Evolutionary conservation across 108 stramenopile genomes (phyloP).

Genomic region (Hondaea fermentalgiana): DNA sequence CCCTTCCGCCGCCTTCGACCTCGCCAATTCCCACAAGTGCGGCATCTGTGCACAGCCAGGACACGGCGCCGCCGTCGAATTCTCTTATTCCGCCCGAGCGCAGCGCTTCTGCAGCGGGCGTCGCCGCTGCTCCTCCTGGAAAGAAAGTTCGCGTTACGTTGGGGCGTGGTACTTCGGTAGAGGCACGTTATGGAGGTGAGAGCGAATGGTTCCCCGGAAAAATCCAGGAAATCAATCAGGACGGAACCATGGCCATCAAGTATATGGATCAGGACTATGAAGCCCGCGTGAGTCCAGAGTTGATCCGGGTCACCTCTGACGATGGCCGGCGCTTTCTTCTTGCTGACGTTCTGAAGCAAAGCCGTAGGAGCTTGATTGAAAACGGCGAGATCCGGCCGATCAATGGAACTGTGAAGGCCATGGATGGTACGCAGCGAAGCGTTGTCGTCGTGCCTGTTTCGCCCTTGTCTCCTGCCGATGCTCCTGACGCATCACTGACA

Average conservation of each 20-base stretch:
- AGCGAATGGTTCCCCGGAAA: neutral
- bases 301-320: neutral
- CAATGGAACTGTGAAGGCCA: neutral
- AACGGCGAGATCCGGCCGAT: neutral
- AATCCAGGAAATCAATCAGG: neutral
- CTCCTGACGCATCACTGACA: neutral
- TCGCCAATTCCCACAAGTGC: neutral
- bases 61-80: neutral
- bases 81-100: neutral
- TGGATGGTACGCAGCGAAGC: neutral
- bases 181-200: neutral
- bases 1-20: neutral
- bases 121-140: neutral
- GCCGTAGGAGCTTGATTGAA: neutral
- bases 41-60: neutral
- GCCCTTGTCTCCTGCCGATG: neutral
- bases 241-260: slow-evolving; percentile 4
- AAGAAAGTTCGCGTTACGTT: neutral
- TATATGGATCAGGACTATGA: neutral
- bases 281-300: neutral
- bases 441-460: neutral
- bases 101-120: neutral
- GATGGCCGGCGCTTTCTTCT: neutral
- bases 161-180: neutral
- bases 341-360: neutral